phyloP scores from a whole-genome alignment of 1,284 basidiomycete genomes.

The Puccinia triticina region DNA sequence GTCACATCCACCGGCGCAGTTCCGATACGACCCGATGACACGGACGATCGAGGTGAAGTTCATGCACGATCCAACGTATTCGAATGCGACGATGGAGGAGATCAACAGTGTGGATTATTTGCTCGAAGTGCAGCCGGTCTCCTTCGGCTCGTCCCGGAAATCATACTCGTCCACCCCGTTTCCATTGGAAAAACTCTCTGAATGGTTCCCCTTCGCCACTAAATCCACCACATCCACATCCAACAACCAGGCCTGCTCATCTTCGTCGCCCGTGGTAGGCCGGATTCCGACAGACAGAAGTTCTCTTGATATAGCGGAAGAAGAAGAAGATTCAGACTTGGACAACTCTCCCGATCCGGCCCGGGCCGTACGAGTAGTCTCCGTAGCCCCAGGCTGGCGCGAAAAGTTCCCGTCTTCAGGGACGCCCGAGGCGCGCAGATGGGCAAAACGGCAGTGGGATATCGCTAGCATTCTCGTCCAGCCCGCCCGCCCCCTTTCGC shows the following conservation, averaged over 20 bases:
- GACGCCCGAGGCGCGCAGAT: slow-evolving; percentile 25
- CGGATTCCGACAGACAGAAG: not conserved
- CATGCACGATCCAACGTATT: slow-evolving; percentile 53
- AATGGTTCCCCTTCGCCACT: slow-evolving; percentile 35
- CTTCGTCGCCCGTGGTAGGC: not conserved
- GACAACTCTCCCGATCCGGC: slow-evolving; percentile 26
- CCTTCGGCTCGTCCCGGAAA: not conserved
- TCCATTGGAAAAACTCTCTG: slow-evolving; percentile 41
- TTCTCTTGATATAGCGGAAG: not conserved
- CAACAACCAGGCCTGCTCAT: not conserved
- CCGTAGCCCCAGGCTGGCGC: slow-evolving; percentile 40
- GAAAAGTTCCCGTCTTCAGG: slow-evolving; percentile 46
- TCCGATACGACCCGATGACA: slow-evolving; percentile 54
- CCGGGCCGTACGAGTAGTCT: slow-evolving; percentile 17
- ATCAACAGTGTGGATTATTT: slow-evolving; percentile 45
- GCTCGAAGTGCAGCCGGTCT: slow-evolving; percentile 39
- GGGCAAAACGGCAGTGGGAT: slow-evolving; percentile 44
- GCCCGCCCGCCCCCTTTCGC: not conserved
- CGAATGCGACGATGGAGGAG: slow-evolving; percentile 41
- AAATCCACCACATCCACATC: not conserved
- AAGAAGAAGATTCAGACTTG: not conserved
- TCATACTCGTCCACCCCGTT: slow-evolving; percentile 1
- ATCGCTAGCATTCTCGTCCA: slow-evolving; percentile 33
- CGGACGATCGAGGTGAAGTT: slow-evolving; percentile 54
- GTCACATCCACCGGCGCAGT: slow-evolving; percentile 54